phyloP scores from a whole-genome alignment of 768 basidiomycete genomes.

The Tylopilus rubrobrunneus region DNA sequence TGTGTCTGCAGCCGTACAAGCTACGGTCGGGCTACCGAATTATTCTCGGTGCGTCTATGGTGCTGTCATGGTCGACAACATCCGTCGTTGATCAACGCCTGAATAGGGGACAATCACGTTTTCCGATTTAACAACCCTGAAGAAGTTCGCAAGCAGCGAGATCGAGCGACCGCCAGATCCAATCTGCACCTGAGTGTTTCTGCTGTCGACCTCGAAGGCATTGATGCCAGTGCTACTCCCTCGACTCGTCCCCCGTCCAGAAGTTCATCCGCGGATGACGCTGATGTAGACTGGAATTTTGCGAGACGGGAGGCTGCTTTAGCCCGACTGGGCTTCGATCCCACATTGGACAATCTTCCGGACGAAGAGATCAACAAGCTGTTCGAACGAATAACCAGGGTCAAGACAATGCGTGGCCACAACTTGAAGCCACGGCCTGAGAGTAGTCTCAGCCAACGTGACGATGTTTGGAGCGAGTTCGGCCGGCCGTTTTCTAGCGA shows the following conservation, averaged over 20 bases:
- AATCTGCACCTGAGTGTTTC: constrained; percentile 62
- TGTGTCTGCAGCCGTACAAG: constrained; percentile 57
- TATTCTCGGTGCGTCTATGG: constrained; percentile 68
- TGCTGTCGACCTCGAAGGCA: constrained; percentile 61
- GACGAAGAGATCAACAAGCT: constrained; percentile 94
- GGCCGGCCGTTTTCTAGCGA: constrained; percentile 79
- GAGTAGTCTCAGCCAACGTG: constrained; percentile 80
- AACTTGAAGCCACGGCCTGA: constrained; percentile 81
- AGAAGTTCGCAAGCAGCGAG: constrained; percentile 87
- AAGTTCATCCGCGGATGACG: constrained; percentile 58
- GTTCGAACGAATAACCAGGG: constrained; percentile 91
- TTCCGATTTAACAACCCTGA: constrained; percentile 97
- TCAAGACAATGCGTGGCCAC: constrained; percentile 83
- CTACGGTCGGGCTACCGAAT: constrained; percentile 94
- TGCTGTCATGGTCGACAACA: background rate
- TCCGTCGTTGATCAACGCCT: constrained; percentile 4
- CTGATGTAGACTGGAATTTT: constrained; percentile 94
- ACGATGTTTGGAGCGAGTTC: constrained; percentile 87
- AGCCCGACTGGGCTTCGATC: constrained; percentile 80
- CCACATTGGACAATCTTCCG: constrained; percentile 85
- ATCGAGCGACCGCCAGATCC: constrained; percentile 73
- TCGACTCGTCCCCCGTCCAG: constrained; percentile 78
- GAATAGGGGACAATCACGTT: constrained; percentile 90
- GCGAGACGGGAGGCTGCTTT: constrained; percentile 93
- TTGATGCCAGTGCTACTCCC: constrained; percentile 37